Evolutionary conservation across 129 eudicot genomes (phyloP).

Genomic region (Flaveria linearis): DNA sequence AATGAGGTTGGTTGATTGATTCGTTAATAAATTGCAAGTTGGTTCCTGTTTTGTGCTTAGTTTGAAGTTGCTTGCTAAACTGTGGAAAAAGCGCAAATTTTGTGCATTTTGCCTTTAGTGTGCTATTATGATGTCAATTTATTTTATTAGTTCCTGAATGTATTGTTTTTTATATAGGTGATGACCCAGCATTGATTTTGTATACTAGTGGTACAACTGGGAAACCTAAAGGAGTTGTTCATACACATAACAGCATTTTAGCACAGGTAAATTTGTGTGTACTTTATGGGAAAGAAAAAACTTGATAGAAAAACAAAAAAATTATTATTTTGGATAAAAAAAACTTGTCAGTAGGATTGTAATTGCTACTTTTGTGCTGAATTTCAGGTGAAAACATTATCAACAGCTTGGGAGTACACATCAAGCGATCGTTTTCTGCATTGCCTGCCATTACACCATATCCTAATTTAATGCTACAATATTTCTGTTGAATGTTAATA

Average conservation of each 20-base stretch:
- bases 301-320: neutral
- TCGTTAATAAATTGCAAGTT: neutral
- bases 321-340: constrained; percentile 3
- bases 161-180: constrained; percentile 41
- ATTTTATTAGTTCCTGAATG: neutral
- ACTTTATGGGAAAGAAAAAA: constrained; percentile 8
- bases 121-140: neutral
- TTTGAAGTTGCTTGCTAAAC: neutral
- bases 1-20: neutral
- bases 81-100: neutral
- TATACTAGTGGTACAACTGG: constrained; percentile 99
- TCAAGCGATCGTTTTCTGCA: constrained; percentile 76
- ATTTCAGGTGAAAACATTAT: constrained; percentile 86
- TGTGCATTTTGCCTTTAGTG: neutral
- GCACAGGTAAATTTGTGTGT: constrained; percentile 68
- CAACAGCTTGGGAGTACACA: constrained; percentile 92
- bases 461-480: constrained; percentile 42
- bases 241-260: constrained; percentile 82
- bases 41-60: neutral
- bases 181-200: constrained; percentile 82
- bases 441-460: constrained; percentile 98
- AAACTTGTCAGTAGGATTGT: constrained; percentile 1
- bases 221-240: constrained; percentile 97
- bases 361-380: constrained; percentile 11
- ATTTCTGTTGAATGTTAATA: neutral